A percentile compares a stretch with the other conserved stretches of the same genome.
These are phyloP conservation scores for Penicillium nordicum DNA, from an alignment of 2,329 filamentous ascomycete genomes.

Conservation along the genomic window DNA sequence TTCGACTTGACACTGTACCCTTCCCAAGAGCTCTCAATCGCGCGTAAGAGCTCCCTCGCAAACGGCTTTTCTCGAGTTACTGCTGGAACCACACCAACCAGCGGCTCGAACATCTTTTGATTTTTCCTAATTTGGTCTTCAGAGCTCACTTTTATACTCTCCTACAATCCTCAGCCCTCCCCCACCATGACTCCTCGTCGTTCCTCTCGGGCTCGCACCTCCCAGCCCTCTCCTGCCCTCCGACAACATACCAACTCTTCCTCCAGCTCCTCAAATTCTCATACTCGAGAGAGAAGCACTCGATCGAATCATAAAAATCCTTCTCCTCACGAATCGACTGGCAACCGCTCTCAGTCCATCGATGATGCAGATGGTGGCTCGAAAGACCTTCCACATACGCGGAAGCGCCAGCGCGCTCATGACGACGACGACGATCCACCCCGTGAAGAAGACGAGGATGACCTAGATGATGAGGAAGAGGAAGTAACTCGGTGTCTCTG, in stretches of 20 bases:
- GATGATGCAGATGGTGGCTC: constrained; percentile 53
- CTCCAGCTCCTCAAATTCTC: constrained; percentile 68
- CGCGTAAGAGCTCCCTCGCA: constrained; percentile 25
- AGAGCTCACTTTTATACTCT: constrained; percentile 9
- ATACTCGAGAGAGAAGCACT: constrained; percentile 72
- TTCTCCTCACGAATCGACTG: constrained; percentile 72
- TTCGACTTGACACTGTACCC: constrained; percentile 8
- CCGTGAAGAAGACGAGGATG: constrained; percentile 60
- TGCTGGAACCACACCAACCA: constrained; percentile 10
- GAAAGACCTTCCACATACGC: constrained; percentile 65
- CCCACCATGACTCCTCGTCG: constrained; percentile 68
- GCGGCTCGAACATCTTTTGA: constrained; percentile 3
- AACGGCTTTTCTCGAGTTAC: constrained; percentile 17
- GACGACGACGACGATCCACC: constrained; percentile 60
- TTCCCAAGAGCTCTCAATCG: constrained; percentile 23
- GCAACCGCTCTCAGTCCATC: constrained; percentile 50
- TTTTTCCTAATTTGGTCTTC: constrained; percentile 5
- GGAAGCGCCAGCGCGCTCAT: constrained; percentile 73
- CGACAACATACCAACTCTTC: constrained; percentile 74
- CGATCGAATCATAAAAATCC: constrained; percentile 68
- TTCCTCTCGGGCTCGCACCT: constrained; percentile 83
- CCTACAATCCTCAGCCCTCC: constrained; percentile 8
- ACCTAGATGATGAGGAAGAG: constrained; percentile 68
- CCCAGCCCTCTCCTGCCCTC: constrained; percentile 65
- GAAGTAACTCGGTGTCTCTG: constrained; percentile 95